Conservation (phyloP, 192 early-diverging fungal species). For the Allomyces macrogynus region DNA sequence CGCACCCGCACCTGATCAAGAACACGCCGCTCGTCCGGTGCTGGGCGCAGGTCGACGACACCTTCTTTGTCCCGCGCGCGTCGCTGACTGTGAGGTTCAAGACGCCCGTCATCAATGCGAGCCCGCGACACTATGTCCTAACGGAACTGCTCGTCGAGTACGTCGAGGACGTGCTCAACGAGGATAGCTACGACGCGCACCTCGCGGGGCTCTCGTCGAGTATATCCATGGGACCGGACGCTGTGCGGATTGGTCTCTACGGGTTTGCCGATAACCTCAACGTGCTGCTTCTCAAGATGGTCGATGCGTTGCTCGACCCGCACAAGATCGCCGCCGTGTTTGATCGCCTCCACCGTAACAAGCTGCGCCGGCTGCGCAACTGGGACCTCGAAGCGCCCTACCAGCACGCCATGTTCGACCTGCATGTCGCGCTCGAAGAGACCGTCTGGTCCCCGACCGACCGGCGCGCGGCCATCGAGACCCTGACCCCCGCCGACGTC, state of each 20-base stretch:
- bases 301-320: constrained; percentile 42
- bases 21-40: constrained; percentile 40
- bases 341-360: constrained; percentile 56
- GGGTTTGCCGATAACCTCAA: constrained; percentile 82
- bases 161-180: constrained; percentile 63
- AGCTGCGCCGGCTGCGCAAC: constrained; percentile 53
- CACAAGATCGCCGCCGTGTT: constrained; percentile 51
- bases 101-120: constrained; percentile 56
- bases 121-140: constrained; percentile 47
- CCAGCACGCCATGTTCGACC: constrained; percentile 55
- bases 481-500: constrained; percentile 50
- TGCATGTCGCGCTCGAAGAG: constrained; percentile 53
- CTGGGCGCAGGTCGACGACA: constrained; percentile 93
- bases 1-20: constrained; percentile 28
- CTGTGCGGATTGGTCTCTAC: constrained; percentile 42
- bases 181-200: constrained; percentile 76
- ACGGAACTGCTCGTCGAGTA: constrained; percentile 52
- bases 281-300: constrained; percentile 44
- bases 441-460: constrained; percentile 59
- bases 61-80: constrained; percentile 75
- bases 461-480: constrained; percentile 46
- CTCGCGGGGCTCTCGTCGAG: constrained; percentile 66
- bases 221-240: constrained; percentile 47
- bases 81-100: constrained; percentile 47
- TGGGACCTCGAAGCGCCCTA: constrained; percentile 56